phyloP scores from a whole-genome alignment of 164 flowering plant genomes.

The grape (Vitis vinifera) region DNA sequence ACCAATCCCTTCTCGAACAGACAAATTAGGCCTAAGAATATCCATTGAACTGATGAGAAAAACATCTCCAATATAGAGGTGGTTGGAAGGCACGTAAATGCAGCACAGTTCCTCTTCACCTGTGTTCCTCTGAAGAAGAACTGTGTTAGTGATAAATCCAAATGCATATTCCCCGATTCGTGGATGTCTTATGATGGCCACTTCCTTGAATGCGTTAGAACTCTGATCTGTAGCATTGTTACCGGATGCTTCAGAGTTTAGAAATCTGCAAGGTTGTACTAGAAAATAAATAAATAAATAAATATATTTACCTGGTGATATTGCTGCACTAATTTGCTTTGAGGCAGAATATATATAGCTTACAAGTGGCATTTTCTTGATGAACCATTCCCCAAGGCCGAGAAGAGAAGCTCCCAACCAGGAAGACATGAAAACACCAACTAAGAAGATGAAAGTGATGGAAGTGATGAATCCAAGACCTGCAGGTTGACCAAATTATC shows the following conservation, averaged over 20 bases:
- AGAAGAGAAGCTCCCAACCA: slow-evolving; percentile 51
- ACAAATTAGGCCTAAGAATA: slow-evolving; percentile 28
- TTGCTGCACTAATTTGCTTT: slow-evolving; percentile 46
- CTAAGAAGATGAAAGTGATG: slow-evolving; percentile 40
- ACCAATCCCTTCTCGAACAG: slow-evolving; percentile 37
- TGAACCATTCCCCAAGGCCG: slow-evolving; percentile 42
- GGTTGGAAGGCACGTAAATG: slow-evolving; percentile 26
- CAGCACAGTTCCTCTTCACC: slow-evolving; percentile 26
- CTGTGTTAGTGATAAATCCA: slow-evolving; percentile 31
- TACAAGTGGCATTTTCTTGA: slow-evolving; percentile 43
- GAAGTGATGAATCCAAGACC: slow-evolving; percentile 48
- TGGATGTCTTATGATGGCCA: slow-evolving; percentile 34
- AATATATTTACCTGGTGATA: slow-evolving; percentile 35
- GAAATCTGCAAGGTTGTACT: neutral
- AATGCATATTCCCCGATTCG: slow-evolving; percentile 36
- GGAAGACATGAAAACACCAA: slow-evolving; percentile 44
- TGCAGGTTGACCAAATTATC: slow-evolving; percentile 1
- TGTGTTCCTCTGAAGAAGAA: slow-evolving; percentile 17
- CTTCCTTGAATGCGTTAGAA: slow-evolving; percentile 36
- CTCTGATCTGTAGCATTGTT: slow-evolving; percentile 21
- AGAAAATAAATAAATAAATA: neutral
- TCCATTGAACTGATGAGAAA: slow-evolving; percentile 23
- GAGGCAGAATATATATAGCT: slow-evolving; percentile 46
- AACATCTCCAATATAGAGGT: slow-evolving; percentile 29
- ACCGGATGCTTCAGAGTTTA: neutral